Conservation (phyloP, 257 asterid genomes). For the Fraxinus anomala region DNA sequence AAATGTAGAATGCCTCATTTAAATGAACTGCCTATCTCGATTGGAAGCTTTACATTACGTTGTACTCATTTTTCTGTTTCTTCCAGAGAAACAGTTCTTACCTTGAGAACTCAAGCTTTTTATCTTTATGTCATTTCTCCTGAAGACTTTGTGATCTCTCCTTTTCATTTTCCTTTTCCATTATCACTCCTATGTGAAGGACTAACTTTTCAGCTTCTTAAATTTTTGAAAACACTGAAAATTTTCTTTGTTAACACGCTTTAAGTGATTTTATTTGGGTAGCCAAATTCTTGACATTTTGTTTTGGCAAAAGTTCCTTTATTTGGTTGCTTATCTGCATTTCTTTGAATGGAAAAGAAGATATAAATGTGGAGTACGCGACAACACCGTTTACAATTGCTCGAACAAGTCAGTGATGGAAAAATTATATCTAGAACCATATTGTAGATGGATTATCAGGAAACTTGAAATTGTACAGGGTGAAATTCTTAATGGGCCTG, state of each 20-base stretch:
- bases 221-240: not conserved
- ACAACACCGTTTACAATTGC: not conserved
- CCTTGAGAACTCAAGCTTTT: not conserved
- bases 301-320: no score
- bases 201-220: not conserved
- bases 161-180: no score
- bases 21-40: no score
- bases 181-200: not conserved
- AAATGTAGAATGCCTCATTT: not conserved
- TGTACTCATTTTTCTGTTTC: not conserved
- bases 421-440: conserved; percentile 1
- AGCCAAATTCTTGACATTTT: no score
- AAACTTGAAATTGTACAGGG: not conserved
- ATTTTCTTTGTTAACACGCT: not conserved
- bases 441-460: not conserved
- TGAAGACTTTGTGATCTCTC: no score
- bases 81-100: no score
- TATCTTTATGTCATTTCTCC: not conserved
- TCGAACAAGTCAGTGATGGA: conserved; percentile 11
- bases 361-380: not conserved
- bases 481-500: not conserved
- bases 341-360: not conserved
- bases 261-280: not conserved
- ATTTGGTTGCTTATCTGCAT: no score
- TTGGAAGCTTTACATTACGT: not conserved